Conservation (phyloP, 192 early-diverging fungal species). For the Kickxella alabastrina region DNA sequence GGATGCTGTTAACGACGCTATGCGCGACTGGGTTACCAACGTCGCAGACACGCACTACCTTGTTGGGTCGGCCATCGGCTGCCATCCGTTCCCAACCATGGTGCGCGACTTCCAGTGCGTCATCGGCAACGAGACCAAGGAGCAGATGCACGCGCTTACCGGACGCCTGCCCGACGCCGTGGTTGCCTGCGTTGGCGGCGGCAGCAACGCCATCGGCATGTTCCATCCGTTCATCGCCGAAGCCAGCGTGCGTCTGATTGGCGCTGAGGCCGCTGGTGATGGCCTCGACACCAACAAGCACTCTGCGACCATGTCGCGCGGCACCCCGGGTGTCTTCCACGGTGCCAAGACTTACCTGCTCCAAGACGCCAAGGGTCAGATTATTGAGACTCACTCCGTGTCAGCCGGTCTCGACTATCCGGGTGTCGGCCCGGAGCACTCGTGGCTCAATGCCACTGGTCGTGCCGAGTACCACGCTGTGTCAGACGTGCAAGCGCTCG, state of each 20-base stretch:
- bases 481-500: constrained; percentile 79
- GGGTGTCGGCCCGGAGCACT: constrained; percentile 95
- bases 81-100: constrained; percentile 95
- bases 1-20: constrained; percentile 98
- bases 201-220: constrained; percentile 95
- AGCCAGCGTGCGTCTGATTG: constrained; percentile 76
- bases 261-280: constrained; percentile 93
- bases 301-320: constrained; percentile 83
- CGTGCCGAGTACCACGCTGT: constrained; percentile 80
- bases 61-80: constrained; percentile 95
- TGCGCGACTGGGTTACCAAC: constrained; percentile 99
- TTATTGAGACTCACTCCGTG: constrained; percentile 91
- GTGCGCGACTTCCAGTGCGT: constrained; percentile 98
- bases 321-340: constrained; percentile 90
- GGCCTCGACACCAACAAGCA: constrained; percentile 84
- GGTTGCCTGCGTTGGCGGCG: constrained; percentile 96
- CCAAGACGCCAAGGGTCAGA: constrained; percentile 96
- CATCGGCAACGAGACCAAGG: constrained; percentile 86
- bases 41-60: constrained; percentile 91
- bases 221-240: constrained; percentile 94
- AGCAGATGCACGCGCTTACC: constrained; percentile 76
- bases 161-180: constrained; percentile 88
- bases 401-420: constrained; percentile 97
- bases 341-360: constrained; percentile 93
- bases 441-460: constrained; percentile 81